Evolutionary conservation across 1,284 basidiomycete genomes (phyloP), one percentile per base, ranked within the genome.

Genomic region (Marasmius fiardii): DNA sequence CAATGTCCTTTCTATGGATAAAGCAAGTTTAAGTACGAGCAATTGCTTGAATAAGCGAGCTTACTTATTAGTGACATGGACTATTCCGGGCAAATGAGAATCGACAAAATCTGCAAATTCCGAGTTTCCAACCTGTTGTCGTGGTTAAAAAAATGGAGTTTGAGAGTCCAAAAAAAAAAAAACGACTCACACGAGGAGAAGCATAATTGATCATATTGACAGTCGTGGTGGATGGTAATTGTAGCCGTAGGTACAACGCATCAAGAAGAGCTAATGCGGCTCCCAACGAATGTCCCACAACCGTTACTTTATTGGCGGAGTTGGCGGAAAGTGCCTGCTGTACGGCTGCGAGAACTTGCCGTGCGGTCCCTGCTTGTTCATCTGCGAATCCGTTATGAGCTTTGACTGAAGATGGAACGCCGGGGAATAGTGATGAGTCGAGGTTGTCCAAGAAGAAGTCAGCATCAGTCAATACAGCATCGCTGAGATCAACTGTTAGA

Each of bases 71-170:
- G 76, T 83, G 45, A 85, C 70, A 45, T 75, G 82, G 14, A 75
- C 75, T 41, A 81, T 53, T 8, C n/a, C n/a, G n/a, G 66, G 53
- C 10, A 72, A 50, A 37, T 78, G 67, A 7, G 65, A 64, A 62
- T 87, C 83, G 20, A 87, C 75, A 57, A 79, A 85, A 61, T 82
- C 59, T 0, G 83, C 83, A 56, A 83, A 85, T 0, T 69, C 79
- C 60, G 79, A 74, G 63, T 88, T 87, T 8, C 85, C 86, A 35
- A 86, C 79, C 80, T 72, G 66, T 11, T 26, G 28, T 23, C 24
- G 52, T 21, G 37, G 45, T 8, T 18, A 35, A 33, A 45, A 34
- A 34, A 47, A 35, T 45, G 3, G 4, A 4, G 28, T 10, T 31
- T 14, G 18, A 23, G 26, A 34, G 6, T 21, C 16, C 1, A 20